Evolutionary conservation across 2,329 filamentous ascomycete genomes (phyloP), one percentile per base, ranked within the genome.

Genomic region (Didymella pinodella): DNA sequence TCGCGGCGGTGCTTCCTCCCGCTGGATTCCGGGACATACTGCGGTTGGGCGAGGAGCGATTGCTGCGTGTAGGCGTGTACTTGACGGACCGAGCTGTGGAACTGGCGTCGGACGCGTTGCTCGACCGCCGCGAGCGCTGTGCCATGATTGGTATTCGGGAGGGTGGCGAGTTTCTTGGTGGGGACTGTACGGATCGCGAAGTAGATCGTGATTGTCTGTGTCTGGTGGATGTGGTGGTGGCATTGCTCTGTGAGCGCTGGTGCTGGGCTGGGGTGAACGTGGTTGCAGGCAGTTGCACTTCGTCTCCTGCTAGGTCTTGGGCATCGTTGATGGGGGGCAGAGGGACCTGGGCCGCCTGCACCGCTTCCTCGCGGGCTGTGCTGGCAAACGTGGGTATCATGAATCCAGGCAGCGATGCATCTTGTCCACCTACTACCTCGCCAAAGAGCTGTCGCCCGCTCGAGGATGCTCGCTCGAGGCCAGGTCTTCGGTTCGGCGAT

Each of bases 41-140:
- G 18, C 68, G 64, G 7, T 69, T 70, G 20, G 74, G 71, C 20
- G 75, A 75, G 8, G 63, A 65, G 48, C 65, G 65, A 29, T 67
- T 68, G 63, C 71, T 69, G 55, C 66, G 63, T 14, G 68, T 71
- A 11, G 68, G 68, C 14, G 70, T 70, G 48, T 71, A 70, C 43
- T 68, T 75, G 6, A 68, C 67, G 6, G 74, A 77, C 8, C 66
- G 69, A n/a, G 63, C 73, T 18, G 75, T 75, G 3, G 75, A 73
- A 52, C 68, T 72, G 16, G 73, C 75, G 40, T 77, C 74, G 53
- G 75, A 78, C 4, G 70, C 66, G n/a, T 62, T 64, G 53, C 74
- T 76, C 59, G 69, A 64, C 7, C 74, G 73, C 29, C 71, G 67
- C 31, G 65, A 66, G 7, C 74, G 73, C 45, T 71, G 67, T 25